Conservation (phyloP, 140 eudicot species). For the Bidens hawaiensis region DNA sequence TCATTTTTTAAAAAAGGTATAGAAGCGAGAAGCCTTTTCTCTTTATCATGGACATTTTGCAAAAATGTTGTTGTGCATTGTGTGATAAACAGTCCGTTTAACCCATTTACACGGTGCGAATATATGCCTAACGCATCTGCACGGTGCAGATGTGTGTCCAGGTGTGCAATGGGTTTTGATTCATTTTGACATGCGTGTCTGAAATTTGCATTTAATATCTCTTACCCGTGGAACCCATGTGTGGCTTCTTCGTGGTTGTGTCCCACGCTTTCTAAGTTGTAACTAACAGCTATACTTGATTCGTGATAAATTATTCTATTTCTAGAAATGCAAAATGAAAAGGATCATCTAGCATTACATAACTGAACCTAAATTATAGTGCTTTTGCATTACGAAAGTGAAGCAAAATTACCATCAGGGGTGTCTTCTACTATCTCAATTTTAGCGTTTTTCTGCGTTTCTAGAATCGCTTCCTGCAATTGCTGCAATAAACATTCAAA, state of each 20-base stretch:
- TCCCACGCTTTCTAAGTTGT: neutral
- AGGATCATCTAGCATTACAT: neutral
- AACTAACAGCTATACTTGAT: neutral
- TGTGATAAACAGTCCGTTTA: neutral
- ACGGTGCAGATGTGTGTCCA: neutral
- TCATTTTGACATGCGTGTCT: no score
- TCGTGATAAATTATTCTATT: neutral
- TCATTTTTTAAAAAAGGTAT: no score
- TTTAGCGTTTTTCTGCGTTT: conserved; percentile 79
- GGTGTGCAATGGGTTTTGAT: neutral
- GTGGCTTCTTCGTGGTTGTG: neutral
- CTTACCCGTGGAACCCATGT: neutral
- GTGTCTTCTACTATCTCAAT: conserved; percentile 72
- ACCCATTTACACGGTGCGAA: neutral
- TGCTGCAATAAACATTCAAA: conserved; percentile 37
- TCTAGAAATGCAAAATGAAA: neutral
- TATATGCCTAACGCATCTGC: neutral
- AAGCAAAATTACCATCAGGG: conserved; percentile 49
- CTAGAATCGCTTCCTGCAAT: conserved; percentile 70
- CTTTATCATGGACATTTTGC: no score
- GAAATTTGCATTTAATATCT: no score
- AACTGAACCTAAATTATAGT: no score
- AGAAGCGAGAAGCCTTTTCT: no score
- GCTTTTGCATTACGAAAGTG: no score
- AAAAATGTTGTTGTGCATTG: neutral